Conservation (phyloP, 2,329 filamentous ascomycete species). For the Hortaea sp. region DNA sequence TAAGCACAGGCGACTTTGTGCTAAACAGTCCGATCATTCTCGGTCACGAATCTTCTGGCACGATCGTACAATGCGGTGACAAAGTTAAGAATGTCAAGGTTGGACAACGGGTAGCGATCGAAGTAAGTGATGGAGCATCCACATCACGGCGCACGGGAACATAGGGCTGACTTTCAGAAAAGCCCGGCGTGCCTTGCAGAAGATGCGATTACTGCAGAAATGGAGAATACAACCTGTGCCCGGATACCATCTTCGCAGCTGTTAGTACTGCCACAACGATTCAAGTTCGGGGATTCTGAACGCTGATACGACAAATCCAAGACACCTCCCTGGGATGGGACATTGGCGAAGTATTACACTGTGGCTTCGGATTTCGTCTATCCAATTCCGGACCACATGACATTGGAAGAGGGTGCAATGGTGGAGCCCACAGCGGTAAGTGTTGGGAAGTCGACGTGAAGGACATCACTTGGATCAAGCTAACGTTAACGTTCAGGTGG, state of each 20-base stretch:
- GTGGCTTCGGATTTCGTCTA: conserved; percentile 38
- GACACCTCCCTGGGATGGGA: conserved; percentile 39
- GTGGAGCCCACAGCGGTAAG: conserved; percentile 43
- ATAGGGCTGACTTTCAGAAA: too few species aligned
- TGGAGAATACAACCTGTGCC: conserved; percentile 84
- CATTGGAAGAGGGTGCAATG: conserved; percentile 42
- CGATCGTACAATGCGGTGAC: conserved; percentile 31
- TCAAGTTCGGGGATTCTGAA: too few species aligned
- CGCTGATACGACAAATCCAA: not conserved
- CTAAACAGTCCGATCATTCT: conserved; percentile 36
- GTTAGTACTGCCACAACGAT: not conserved
- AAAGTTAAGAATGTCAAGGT: conserved; percentile 34
- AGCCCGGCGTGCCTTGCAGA: conserved; percentile 39
- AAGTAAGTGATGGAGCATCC: too few species aligned
- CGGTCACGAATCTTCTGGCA: conserved; percentile 37
- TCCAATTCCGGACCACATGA: conserved; percentile 35
- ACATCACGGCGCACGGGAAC: too few species aligned
- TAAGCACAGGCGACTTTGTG: conserved; percentile 30
- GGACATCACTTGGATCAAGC: too few species aligned
- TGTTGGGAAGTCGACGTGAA: too few species aligned
- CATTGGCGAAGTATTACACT: conserved; percentile 40
- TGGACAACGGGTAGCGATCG: conserved; percentile 40
- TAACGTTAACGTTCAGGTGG: conserved; percentile 9
- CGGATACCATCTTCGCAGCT: conserved; percentile 40
- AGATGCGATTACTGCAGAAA: conserved; percentile 43